These are phyloP conservation scores for Neonectria faginata DNA, from an alignment of 2,329 filamentous ascomycete species.

Conservation along the genomic window DNA sequence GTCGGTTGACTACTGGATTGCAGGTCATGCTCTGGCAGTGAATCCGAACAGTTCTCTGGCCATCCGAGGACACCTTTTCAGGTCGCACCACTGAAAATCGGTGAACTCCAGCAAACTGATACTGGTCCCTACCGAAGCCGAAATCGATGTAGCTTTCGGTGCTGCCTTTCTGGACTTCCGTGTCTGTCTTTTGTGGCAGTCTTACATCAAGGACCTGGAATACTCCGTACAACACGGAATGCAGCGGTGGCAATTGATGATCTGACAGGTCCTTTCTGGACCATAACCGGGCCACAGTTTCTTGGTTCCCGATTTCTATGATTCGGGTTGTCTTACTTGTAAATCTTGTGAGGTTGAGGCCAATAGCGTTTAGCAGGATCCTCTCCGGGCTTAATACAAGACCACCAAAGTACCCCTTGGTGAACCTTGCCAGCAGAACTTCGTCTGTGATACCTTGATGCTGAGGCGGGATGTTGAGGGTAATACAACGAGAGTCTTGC, in stretches of 20 bases:
- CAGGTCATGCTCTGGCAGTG: constrained; percentile 42
- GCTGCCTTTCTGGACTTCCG: background rate
- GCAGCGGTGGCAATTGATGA: constrained; percentile 28
- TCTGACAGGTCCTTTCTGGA: constrained; percentile 34
- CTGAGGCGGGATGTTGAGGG: constrained; percentile 36
- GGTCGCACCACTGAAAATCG: constrained; percentile 44
- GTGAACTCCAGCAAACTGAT: constrained; percentile 46
- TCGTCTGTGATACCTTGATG: constrained; percentile 41
- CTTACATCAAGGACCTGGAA: constrained; percentile 45
- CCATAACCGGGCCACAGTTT: constrained; percentile 33
- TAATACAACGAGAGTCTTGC: constrained; percentile 43
- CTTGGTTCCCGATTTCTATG: constrained; percentile 24
- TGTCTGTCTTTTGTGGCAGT: background rate
- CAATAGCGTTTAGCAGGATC: constrained; percentile 27
- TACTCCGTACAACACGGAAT: constrained; percentile 42
- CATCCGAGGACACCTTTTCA: background rate
- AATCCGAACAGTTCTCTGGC: constrained; percentile 31
- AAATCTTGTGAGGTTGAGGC: constrained; percentile 32
- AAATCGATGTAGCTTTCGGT: constrained; percentile 47
- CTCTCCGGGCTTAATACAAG: constrained; percentile 46
- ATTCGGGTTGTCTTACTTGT: constrained; percentile 12
- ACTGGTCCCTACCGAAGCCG: constrained; percentile 44
- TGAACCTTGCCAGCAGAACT: constrained; percentile 44
- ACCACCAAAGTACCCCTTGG: constrained; percentile 48
- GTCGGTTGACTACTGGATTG: constrained; percentile 42